A percentile compares a stretch with the other conserved stretches of the same genome.
phyloP scores from a whole-genome alignment of 1,139 yeast species.

The Nakaseomyces glabratus region DNA sequence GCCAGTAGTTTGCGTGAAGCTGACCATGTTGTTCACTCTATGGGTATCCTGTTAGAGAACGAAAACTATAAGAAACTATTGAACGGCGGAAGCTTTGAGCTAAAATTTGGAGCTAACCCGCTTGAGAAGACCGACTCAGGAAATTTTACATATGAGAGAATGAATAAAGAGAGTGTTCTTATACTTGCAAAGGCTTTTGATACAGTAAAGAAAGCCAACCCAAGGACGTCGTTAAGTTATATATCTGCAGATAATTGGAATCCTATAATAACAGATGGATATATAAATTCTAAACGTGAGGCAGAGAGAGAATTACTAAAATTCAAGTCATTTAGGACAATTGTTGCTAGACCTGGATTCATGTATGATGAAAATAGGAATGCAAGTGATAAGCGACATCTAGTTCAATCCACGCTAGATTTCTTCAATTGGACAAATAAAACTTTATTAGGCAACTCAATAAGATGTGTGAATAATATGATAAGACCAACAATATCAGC shows the following conservation, averaged over 20 bases:
- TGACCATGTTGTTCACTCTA: slow-evolving; percentile 69
- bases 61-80: slow-evolving; percentile 47
- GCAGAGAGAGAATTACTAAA: slow-evolving; percentile 54
- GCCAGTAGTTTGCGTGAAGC: slow-evolving; percentile 39
- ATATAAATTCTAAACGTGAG: slow-evolving; percentile 63
- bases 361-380: slow-evolving; percentile 53
- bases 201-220: slow-evolving; percentile 14
- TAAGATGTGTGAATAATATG: slow-evolving; percentile 37
- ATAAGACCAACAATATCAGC: slow-evolving; percentile 62
- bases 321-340: slow-evolving; percentile 41
- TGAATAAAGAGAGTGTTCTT: slow-evolving; percentile 66
- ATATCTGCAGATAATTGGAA: slow-evolving; percentile 70
- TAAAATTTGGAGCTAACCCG: slow-evolving; percentile 35
- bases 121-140: slow-evolving; percentile 38
- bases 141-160: slow-evolving; percentile 45
- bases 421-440: slow-evolving; percentile 39
- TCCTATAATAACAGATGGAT: slow-evolving; percentile 60
- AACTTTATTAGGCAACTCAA: slow-evolving; percentile 28
- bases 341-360: slow-evolving; percentile 70
- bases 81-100: slow-evolving; percentile 3
- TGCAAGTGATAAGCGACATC: slow-evolving; percentile 31
- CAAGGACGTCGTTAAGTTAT: slow-evolving; percentile 51
- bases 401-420: slow-evolving; percentile 31
- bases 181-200: slow-evolving; percentile 50
- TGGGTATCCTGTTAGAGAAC: slow-evolving; percentile 67